Evolutionary conservation across 176 grass and related monocot species (phyloP).

Genomic region (Oryza meridionalis): DNA sequence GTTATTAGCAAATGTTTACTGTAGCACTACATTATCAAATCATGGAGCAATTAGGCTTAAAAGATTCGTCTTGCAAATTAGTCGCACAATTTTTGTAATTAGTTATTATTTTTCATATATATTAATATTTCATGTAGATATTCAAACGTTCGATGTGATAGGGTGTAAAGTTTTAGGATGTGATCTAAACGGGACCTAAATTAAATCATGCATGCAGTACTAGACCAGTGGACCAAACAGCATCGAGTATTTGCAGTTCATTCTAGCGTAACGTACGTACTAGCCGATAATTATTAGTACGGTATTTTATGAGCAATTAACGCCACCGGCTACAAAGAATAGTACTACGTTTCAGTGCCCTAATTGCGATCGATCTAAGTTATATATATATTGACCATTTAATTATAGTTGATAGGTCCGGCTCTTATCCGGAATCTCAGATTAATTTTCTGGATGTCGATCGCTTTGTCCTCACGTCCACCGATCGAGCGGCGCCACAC

Average conservation of each 20-base stretch:
- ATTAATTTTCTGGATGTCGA: not conserved
- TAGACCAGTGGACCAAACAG: not conserved
- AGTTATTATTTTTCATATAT: too few species aligned
- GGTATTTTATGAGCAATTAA: not conserved
- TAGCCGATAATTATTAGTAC: not conserved
- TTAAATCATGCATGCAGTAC: not conserved
- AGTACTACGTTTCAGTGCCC: not conserved
- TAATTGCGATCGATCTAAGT: not conserved
- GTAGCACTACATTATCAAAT: too few species aligned
- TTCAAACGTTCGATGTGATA: too few species aligned
- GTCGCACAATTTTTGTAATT: too few species aligned
- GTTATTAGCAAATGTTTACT: too few species aligned
- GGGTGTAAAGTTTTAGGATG: too few species aligned
- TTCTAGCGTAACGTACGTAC: not conserved
- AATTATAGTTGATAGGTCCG: slow-evolving; percentile 1
- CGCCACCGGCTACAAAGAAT: not conserved
- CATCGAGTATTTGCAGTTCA: not conserved
- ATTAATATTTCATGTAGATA: too few species aligned
- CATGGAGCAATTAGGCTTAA: too few species aligned
- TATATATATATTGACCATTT: not conserved
- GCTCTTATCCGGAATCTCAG: slow-evolving; percentile 15
- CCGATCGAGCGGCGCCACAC: not conserved
- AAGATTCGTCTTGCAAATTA: too few species aligned
- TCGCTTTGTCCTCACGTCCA: not conserved
- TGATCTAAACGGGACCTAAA: too few species aligned